Evolutionary conservation across 1,284 basidiomycete genomes (phyloP), one percentile per base, ranked within the genome.

Genomic region (Pulchroboletus neoregius): DNA sequence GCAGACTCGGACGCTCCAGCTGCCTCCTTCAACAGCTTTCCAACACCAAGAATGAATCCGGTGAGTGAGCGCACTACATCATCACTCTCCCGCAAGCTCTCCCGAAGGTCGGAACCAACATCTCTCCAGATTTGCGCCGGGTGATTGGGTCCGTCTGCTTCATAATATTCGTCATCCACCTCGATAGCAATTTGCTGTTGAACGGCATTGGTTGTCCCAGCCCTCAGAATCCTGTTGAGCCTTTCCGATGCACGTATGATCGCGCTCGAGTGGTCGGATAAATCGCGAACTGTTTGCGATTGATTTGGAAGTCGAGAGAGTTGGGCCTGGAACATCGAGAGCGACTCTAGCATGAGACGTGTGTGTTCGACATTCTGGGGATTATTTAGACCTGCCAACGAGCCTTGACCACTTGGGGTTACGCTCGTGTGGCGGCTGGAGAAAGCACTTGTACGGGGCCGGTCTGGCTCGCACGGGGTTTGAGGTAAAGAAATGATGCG

Each of bases 51-150:
- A 52, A 91, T 63, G 50, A 91, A 79, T 32, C 78, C 79, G 3
- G 88, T 90, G 62, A 87, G 71, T 8, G 78, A 80, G 43, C 88
- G 70, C 2, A 90, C 81, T 34, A 88, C 69, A 58, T 90, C 87
- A 60, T 90, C 87, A 50, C 83, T 84, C 39, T 80, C 73, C 55
- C 84, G 71, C 50, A 86, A 54, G 39, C 78, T 76, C 46, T 91
- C 87, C 31, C 86, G 67, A 57, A 81, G 84, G 48, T 90, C 86
- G 4, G 72, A 74, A 1, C 84, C 82, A 9, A 89, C 75, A 39
- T 71, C 67, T 44, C 75, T 70, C 85, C 85, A 90, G 18, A 87
- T 65, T 46, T 80, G 78, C 4, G 71, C 73, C 20, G 78, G 58
- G 37, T 76, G 71, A 32, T 65, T 55, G 23, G 45, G 51, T 26